Percentiles rank a stretch among this genome's conserved stretches.
These are phyloP conservation scores for Phytophthora lateralis DNA, from an alignment of 352 stramenopile species.

Conservation along the genomic window DNA sequence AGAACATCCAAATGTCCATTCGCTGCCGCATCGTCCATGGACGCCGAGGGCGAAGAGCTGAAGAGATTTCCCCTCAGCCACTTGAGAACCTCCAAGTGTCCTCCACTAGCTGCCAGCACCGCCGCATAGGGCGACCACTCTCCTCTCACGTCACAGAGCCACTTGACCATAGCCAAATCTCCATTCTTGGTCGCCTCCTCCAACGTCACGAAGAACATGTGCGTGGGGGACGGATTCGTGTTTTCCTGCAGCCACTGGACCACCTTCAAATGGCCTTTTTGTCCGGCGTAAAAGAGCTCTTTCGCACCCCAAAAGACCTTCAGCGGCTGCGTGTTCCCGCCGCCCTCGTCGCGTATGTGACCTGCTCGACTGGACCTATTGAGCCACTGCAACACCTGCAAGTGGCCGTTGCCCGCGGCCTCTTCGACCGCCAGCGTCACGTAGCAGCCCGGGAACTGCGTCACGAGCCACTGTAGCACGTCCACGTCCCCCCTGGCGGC, in stretches of 20 bases:
- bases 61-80: conserved; percentile 35
- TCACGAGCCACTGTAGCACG: conserved; percentile 40
- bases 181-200: conserved; percentile 42
- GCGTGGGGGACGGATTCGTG: conserved; percentile 36
- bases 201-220: conserved; percentile 54
- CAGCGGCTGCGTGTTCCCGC: background rate
- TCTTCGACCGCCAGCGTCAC: conserved; percentile 39
- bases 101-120: conserved; percentile 35
- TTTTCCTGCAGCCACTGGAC: conserved; percentile 45
- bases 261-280: conserved; percentile 38
- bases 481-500: conserved; percentile 36
- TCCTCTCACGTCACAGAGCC: conserved; percentile 37
- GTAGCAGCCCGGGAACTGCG: conserved; percentile 33
- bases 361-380: conserved; percentile 11
- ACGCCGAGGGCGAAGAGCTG: conserved; percentile 26
- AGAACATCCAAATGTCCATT: conserved; percentile 32
- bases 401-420: conserved; percentile 36
- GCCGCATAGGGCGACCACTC: conserved; percentile 43
- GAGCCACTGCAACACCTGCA: conserved; percentile 47
- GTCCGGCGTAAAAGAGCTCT: conserved; percentile 44
- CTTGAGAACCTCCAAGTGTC: conserved; percentile 42
- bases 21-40: conserved; percentile 37
- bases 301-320: conserved; percentile 43
- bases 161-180: conserved; percentile 41
- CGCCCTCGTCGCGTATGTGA: conserved; percentile 14